Conservation (phyloP, 352 stramenopile species). For the Albugo candida region DNA sequence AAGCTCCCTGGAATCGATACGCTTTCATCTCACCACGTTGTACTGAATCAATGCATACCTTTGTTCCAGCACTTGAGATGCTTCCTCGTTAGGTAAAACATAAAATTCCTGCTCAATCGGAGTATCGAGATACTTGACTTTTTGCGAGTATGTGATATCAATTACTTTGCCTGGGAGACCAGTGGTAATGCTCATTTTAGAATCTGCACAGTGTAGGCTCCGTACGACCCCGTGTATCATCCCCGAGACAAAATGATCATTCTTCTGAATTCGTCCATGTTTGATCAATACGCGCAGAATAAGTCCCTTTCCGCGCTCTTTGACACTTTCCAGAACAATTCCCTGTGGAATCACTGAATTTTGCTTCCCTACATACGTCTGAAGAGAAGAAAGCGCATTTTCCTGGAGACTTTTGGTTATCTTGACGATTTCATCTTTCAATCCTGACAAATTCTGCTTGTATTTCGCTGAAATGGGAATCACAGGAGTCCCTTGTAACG, state of each 20-base stretch:
- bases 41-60: conserved; percentile 15
- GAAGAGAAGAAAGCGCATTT: not conserved
- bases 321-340: conserved; percentile 55
- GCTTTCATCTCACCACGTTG: not conserved
- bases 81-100: conserved; percentile 29
- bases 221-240: conserved; percentile 72
- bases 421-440: conserved; percentile 21
- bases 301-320: conserved; percentile 35
- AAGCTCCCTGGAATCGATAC: conserved; percentile 23
- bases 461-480: conserved; percentile 60
- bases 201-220: conserved; percentile 29
- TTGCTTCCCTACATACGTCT: conserved; percentile 16
- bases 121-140: conserved; percentile 64
- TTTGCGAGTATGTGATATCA: conserved; percentile 64
- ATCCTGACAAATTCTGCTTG: conserved; percentile 25
- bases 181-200: conserved; percentile 23
- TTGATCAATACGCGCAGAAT: conserved; percentile 58
- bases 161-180: conserved; percentile 47
- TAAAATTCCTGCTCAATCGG: conserved; percentile 70
- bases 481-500: conserved; percentile 47
- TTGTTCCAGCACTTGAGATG: conserved; percentile 55
- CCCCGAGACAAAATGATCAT: conserved; percentile 66
- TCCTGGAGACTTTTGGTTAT: conserved; percentile 13
- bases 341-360: conserved; percentile 16
- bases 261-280: conserved; percentile 29